Conservation (phyloP, 2,329 filamentous ascomycete genomes). For the Ophiostoma fasciatum region DNA sequence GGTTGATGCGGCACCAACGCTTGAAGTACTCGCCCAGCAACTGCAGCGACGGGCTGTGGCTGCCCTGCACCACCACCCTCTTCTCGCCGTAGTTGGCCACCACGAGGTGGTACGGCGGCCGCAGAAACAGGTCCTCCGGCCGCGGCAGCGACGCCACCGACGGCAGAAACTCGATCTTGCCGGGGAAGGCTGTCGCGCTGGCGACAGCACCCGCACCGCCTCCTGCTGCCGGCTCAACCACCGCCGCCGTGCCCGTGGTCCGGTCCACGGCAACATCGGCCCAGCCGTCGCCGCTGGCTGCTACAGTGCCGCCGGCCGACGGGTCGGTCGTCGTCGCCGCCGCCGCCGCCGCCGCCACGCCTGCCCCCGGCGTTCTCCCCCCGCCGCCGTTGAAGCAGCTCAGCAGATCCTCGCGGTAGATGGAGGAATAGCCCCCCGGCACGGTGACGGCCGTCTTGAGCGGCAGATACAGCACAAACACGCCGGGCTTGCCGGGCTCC, state of each 20-base stretch:
- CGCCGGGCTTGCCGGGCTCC: slow-evolving; percentile 16
- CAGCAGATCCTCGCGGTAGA: slow-evolving; percentile 22
- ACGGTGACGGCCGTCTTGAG: slow-evolving; percentile 16
- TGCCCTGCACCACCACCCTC: slow-evolving; percentile 28
- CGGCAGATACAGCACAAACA: slow-evolving; percentile 26
- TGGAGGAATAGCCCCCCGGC: slow-evolving; percentile 19
- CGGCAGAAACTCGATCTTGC: slow-evolving; percentile 24
- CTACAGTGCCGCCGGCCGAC: slow-evolving; percentile 3
- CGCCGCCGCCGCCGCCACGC: slow-evolving; percentile 1
- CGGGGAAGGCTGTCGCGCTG: background rate
- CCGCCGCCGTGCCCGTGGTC: slow-evolving; percentile 21
- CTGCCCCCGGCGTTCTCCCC: background rate
- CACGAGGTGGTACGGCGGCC: slow-evolving; percentile 32
- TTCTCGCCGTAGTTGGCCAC: slow-evolving; percentile 18
- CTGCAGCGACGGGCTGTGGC: slow-evolving; percentile 30
- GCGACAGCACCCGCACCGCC: no score
- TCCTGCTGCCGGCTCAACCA: slow-evolving; percentile 10
- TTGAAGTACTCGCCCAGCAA: slow-evolving; percentile 31
- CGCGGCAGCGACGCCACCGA: slow-evolving; percentile 25
- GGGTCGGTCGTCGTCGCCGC: background rate
- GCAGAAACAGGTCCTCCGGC: slow-evolving; percentile 31
- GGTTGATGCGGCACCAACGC: slow-evolving; percentile 31
- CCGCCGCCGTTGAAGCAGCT: slow-evolving; percentile 19
- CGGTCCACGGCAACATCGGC: slow-evolving; percentile 25
- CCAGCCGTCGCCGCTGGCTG: slow-evolving; percentile 26